Evolutionary conservation across 768 basidiomycete genomes (phyloP).

Genomic region (Termitomyces titanicus): DNA sequence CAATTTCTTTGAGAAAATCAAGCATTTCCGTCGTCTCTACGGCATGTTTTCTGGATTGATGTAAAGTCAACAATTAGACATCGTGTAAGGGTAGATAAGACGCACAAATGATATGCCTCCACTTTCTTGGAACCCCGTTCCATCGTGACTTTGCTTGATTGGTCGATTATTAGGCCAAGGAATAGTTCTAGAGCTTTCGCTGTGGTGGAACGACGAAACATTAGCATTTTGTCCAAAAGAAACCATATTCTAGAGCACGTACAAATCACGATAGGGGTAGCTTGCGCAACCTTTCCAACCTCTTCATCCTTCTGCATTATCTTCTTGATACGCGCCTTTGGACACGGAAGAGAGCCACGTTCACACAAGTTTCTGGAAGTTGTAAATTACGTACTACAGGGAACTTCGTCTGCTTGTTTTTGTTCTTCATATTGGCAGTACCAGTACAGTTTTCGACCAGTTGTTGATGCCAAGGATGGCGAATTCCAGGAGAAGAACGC

Average conservation of each 20-base stretch:
- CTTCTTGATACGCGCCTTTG: constrained; percentile 94
- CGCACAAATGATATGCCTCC: constrained; percentile 90
- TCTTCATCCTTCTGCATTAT: constrained; percentile 99
- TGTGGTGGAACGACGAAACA: constrained; percentile 25
- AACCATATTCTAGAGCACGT: constrained; percentile 27
- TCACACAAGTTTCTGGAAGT: not conserved
- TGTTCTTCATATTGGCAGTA: constrained; percentile 65
- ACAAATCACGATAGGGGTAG: constrained; percentile 97
- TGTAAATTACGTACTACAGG: constrained; percentile 62
- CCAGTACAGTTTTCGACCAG: not conserved
- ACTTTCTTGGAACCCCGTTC: constrained; percentile 84
- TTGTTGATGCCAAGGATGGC: not conserved
- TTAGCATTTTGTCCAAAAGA: not conserved
- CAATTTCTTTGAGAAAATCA: constrained; percentile 93
- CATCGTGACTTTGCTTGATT: constrained; percentile 75
- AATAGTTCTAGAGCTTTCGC: constrained; percentile 95
- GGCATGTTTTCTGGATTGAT: constrained; percentile 77
- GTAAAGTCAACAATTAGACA: not conserved
- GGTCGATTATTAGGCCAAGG: constrained; percentile 77
- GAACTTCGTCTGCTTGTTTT: constrained; percentile 89
- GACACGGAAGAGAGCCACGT: not conserved
- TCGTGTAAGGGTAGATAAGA: constrained; percentile 16
- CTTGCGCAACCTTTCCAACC: constrained; percentile 96
- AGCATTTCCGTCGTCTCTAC: constrained; percentile 84
- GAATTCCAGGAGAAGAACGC: not conserved